phyloP scores from a whole-genome alignment of 441 rosid genomes.

The Eruca vesicaria region DNA sequence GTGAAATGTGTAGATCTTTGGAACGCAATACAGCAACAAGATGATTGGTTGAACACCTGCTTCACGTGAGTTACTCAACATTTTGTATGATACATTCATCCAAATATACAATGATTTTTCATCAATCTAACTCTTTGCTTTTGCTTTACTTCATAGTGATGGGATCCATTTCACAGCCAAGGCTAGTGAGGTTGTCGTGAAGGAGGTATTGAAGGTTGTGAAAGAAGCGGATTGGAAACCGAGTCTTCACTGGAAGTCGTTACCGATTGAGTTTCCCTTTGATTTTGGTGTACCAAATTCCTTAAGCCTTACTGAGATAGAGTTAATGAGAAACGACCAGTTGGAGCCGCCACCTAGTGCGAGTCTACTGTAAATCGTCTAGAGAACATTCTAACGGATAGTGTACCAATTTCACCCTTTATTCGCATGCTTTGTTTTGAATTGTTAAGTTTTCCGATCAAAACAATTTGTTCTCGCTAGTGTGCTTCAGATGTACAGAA shows the following conservation, averaged over 20 bases:
- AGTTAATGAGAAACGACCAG: slow-evolving; percentile 20
- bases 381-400: not conserved
- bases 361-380: not conserved
- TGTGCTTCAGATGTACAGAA: too few species aligned
- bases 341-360: slow-evolving; percentile 14
- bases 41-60: slow-evolving; percentile 60
- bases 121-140: not conserved
- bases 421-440: not conserved
- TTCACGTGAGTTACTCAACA: slow-evolving; percentile 51
- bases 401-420: not conserved
- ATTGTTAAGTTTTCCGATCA: not conserved
- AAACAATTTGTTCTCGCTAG: not conserved
- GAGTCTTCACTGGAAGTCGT: slow-evolving; percentile 52
- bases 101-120: not conserved
- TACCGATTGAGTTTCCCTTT: slow-evolving; percentile 53
- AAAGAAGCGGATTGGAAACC: slow-evolving; percentile 76
- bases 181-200: slow-evolving; percentile 58
- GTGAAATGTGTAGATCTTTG: slow-evolving; percentile 65
- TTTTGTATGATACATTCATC: not conserved
- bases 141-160: slow-evolving; percentile 41
- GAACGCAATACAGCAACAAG: slow-evolving; percentile 56
- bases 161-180: slow-evolving; percentile 65
- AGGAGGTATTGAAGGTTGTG: slow-evolving; percentile 57
- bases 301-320: slow-evolving; percentile 3
- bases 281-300: slow-evolving; percentile 35